Evolutionary conservation across 495 filamentous ascomycete species (phyloP).

Genomic region (Aspergillus kassunensis): DNA sequence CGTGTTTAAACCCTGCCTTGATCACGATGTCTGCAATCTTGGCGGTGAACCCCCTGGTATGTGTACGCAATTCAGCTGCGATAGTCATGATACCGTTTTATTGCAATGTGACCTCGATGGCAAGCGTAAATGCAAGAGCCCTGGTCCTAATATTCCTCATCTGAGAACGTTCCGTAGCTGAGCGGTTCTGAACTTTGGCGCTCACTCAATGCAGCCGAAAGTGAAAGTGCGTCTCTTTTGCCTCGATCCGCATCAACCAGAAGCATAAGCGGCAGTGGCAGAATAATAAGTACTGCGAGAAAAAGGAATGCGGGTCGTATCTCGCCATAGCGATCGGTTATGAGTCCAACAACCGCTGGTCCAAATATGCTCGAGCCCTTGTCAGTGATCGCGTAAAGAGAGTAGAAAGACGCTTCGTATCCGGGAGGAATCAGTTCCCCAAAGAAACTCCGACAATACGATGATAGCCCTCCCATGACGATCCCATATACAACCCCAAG

Average conservation of each 20-base stretch:
- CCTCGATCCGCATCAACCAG: constrained; percentile 89
- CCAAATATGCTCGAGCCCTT: constrained; percentile 95
- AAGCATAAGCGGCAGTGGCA: constrained; percentile 80
- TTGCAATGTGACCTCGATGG: no score
- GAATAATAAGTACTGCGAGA: constrained; percentile 72
- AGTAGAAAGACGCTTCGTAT: constrained; percentile 93
- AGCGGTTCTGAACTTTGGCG: constrained; percentile 11
- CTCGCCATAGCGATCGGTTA: constrained; percentile 84
- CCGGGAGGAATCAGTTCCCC: constrained; percentile 91
- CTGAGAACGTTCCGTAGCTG: constrained; percentile 25
- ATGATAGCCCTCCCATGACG: constrained; percentile 87
- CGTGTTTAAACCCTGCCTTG: no score
- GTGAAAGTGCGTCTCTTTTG: constrained; percentile 66
- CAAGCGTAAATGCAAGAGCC: neutral
- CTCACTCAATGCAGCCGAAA: constrained; percentile 63
- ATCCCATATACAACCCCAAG: constrained; percentile 88
- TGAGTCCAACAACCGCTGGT: constrained; percentile 85
- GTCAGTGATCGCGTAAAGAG: constrained; percentile 94
- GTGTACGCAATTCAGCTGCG: no score
- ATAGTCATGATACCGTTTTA: no score
- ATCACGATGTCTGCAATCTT: no score
- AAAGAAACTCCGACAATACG: constrained; percentile 89
- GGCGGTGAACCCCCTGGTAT: no score
- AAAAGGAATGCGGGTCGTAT: constrained; percentile 95
- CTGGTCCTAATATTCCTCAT: neutral